Base-by-base conservation (phyloP, 768 basidiomycete genomes). In the Coprinellus micaceus region DNA sequence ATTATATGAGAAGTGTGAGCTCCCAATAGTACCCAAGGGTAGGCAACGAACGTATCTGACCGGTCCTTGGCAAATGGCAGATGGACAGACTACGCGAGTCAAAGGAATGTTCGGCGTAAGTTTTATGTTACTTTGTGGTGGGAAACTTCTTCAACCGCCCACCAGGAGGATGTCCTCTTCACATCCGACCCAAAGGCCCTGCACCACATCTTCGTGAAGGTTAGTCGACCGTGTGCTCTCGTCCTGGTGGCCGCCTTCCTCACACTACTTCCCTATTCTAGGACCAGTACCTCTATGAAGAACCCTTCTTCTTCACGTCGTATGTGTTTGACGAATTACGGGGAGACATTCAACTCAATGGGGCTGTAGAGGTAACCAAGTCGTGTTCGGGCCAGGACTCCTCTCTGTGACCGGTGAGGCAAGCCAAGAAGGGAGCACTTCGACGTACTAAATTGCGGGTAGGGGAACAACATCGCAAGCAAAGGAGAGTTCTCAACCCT, bases 121-220 rank as follows among this genome's bases (percentile, higher is more conserved):
- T 59, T 7, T 15, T 1, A 7, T 44, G 2, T 13, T 24, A n/a
- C 15, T 22, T 43, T 17, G 24, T 10, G 3, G 4, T 44, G 11
- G 15, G 22, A 21, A 9, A 9, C 46, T 24, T 11, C 6, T 33
- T 33, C 33, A 33, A 33, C 6, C 13, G 33, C 33, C 7, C 13
- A 13, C 46, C 64, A 71, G 71, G 66, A 66, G 52, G 62, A 67
- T 29, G 63, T 69, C 43, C 63, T 81, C 7, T 73, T 72, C 55
- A 69, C 77, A 1, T 77, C 64, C 51, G 80, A 81, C 56, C 77
- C 79, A 1, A 72, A 68, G 39, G 80, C 79, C 1, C 54, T 81
- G 52, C 70, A 79, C 52, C 72, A 75, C 54, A 77, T 81, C 26
- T 46, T 77, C 21, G 65, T 79, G 15, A 79, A 79, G 64, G 80